Percentiles rank a stretch among this genome's conserved stretches.
Conservation (phyloP, 176 grass and related monocot genomes). For the Zoysia japonica region DNA sequence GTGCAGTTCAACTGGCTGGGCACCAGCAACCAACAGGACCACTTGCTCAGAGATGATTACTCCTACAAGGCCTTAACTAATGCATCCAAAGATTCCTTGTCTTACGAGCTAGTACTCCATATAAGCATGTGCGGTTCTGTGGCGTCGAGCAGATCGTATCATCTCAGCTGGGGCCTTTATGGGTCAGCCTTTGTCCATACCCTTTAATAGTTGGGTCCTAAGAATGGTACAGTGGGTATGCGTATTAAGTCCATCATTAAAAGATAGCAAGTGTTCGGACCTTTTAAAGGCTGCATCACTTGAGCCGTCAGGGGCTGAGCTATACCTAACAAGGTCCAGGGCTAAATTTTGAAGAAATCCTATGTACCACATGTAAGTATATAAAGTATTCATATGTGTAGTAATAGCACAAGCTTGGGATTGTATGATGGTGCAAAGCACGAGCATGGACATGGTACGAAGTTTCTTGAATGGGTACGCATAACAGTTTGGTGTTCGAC, state of each 20-base stretch:
- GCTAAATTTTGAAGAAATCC: not conserved
- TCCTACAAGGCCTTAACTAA: not conserved
- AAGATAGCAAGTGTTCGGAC: conserved; percentile 31
- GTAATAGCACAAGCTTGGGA: not conserved
- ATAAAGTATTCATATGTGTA: not conserved
- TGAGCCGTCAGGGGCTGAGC: conserved; percentile 9
- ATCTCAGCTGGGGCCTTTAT: not conserved
- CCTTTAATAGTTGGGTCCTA: conserved; percentile 47
- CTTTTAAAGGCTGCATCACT: conserved; percentile 33
- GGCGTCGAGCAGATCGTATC: conserved; percentile 25
- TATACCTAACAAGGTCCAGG: not conserved
- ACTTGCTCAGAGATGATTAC: conserved; percentile 31
- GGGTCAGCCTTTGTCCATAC: conserved; percentile 36
- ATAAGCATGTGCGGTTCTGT: conserved; percentile 36
- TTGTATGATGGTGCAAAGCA: too few species aligned
- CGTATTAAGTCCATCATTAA: conserved; percentile 26
- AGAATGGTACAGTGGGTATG: conserved; percentile 36
- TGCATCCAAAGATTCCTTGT: conserved; percentile 29
- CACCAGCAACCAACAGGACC: conserved; percentile 35
- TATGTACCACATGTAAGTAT: not conserved
- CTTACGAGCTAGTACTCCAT: not conserved
- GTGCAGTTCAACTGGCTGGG: conserved; percentile 38
- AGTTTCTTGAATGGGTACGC: too few species aligned
- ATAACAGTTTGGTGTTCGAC: not conserved
- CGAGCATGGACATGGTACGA: not conserved